These are phyloP conservation scores for Thermothielavioides terrestris DNA, from an alignment of 495 filamentous ascomycete genomes.

Conservation along the genomic window DNA sequence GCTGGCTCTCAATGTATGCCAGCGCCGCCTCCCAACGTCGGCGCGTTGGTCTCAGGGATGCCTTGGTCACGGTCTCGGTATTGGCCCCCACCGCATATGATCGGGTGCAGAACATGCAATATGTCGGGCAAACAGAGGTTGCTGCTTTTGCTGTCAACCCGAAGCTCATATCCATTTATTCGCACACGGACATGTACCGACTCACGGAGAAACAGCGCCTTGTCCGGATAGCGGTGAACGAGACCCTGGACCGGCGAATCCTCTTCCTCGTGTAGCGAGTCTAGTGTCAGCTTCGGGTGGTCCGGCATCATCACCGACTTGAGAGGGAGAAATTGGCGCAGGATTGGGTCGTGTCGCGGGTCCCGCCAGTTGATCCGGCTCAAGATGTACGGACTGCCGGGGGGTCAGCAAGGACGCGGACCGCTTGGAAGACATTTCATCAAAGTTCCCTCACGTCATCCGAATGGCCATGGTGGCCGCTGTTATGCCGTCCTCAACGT, in stretches of 20 bases:
- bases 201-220: constrained; percentile 51
- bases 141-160: constrained; percentile 21
- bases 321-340: constrained; percentile 47
- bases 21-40: constrained; percentile 40
- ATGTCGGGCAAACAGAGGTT: constrained; percentile 48
- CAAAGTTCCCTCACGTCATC: constrained; percentile 27
- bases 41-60: constrained; percentile 32
- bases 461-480: constrained; percentile 48
- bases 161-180: not conserved
- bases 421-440: too few species aligned
- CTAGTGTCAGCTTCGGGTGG: constrained; percentile 35
- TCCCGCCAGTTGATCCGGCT: constrained; percentile 46
- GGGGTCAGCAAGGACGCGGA: constrained; percentile 15
- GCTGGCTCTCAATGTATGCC: constrained; percentile 42
- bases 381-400: constrained; percentile 44
- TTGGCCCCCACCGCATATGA: constrained; percentile 46
- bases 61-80: constrained; percentile 43
- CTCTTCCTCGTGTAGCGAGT: constrained; percentile 41
- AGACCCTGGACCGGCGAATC: constrained; percentile 42
- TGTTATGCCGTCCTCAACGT: constrained; percentile 41
- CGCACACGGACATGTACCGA: not conserved
- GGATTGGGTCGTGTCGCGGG: constrained; percentile 47
- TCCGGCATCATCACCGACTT: constrained; percentile 41
- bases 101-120: constrained; percentile 52
- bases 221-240: constrained; percentile 52